Evolutionary conservation across 2,329 filamentous ascomycete species (phyloP).

Genomic region (Phyllosticta ampelicida): DNA sequence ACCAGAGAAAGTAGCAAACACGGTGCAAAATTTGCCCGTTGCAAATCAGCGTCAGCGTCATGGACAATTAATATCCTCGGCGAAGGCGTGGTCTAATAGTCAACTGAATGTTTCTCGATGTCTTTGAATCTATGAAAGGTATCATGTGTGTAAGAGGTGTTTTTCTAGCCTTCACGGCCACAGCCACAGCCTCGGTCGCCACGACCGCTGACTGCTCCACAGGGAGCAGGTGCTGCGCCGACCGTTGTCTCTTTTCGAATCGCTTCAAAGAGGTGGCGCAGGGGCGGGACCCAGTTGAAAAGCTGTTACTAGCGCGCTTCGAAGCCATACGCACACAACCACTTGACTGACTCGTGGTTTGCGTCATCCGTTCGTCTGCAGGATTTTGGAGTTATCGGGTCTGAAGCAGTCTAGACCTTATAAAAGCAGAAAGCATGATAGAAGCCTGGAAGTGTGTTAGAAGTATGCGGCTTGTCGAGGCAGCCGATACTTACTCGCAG

Average conservation of each 20-base stretch:
- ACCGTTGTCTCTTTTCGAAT: no score
- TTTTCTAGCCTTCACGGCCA: no score
- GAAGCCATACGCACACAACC: not conserved
- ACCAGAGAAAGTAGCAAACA: no score
- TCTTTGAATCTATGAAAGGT: not conserved
- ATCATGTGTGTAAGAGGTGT: not conserved
- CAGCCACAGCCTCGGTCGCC: no score
- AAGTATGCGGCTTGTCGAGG: not conserved
- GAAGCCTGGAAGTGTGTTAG: conserved; percentile 42
- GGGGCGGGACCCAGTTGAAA: no score
- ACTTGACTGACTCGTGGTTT: not conserved
- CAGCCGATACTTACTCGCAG: conserved; percentile 46
- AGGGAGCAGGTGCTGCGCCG: no score
- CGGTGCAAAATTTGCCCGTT: no score
- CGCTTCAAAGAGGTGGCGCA: no score
- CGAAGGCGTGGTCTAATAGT: not conserved
- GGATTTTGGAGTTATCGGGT: not conserved
- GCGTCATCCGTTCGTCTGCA: not conserved
- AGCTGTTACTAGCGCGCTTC: no score
- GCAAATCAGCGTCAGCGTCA: not conserved
- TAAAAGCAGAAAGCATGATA: conserved; percentile 97
- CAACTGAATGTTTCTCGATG: not conserved
- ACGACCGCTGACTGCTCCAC: no score
- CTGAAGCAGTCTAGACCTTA: conserved; percentile 54
- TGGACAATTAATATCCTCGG: not conserved